A percentile compares a stretch with the other conserved stretches of the same genome.
Evolutionary conservation across 352 stramenopile genomes (phyloP).

Genomic region (Blastocystis sp.): DNA sequence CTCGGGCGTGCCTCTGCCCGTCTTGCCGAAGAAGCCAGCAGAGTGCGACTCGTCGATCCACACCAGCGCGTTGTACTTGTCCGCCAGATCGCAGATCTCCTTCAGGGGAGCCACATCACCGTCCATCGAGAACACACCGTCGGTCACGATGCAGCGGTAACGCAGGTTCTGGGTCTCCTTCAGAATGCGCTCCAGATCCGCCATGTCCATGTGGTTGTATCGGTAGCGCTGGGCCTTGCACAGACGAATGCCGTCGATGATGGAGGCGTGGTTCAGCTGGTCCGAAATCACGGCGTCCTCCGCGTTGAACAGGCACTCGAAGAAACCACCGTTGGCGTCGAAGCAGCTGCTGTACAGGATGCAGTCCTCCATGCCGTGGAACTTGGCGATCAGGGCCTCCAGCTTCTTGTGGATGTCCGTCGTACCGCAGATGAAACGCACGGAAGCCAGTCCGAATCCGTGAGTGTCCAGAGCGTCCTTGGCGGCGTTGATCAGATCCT

Average conservation of each 20-base stretch:
- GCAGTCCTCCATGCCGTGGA: conserved; percentile 87
- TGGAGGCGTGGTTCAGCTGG: conserved; percentile 74
- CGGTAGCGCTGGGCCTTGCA: conserved; percentile 86
- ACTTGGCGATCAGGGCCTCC: conserved; percentile 82
- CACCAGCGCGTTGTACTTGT: conserved; percentile 86
- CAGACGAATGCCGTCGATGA: conserved; percentile 88
- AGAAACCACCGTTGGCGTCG: conserved; percentile 87
- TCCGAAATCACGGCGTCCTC: conserved; percentile 85
- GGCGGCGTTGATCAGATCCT: conserved; percentile 79
- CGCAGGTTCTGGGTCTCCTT: conserved; percentile 83
- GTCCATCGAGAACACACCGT: conserved; percentile 91
- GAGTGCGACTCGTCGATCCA: conserved; percentile 90
- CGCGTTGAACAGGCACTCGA: conserved; percentile 81
- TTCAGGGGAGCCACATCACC: conserved; percentile 85
- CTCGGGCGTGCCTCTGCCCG: conserved; percentile 84
- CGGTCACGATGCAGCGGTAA: conserved; percentile 84
- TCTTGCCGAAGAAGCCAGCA: conserved; percentile 86
- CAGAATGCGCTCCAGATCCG: conserved; percentile 83
- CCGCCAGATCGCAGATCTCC: conserved; percentile 83
- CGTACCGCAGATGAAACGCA: conserved; percentile 89
- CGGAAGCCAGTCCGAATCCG: conserved; percentile 84
- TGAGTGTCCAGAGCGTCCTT: conserved; percentile 80
- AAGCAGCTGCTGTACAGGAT: conserved; percentile 90
- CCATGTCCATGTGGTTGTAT: conserved; percentile 88
- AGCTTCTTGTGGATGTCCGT: conserved; percentile 87